Conservation (phyloP, 2,329 filamentous ascomycete species). For the Botrytis squamosa region DNA sequence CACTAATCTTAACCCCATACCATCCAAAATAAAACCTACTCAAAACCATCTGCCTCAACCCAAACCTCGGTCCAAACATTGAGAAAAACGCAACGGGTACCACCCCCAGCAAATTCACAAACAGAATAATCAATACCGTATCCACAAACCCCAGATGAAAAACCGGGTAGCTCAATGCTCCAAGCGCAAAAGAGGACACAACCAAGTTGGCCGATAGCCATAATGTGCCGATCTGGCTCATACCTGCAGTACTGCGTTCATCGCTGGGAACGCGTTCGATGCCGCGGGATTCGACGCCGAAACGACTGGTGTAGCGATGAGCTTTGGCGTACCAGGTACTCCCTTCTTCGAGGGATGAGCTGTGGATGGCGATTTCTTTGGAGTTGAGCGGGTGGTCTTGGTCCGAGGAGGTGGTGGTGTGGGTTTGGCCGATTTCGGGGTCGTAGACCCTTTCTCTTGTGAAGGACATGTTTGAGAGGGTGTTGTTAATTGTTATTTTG, state of each 20-base stretch:
- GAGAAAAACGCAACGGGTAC: conserved; percentile 74
- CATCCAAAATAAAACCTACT: conserved; percentile 75
- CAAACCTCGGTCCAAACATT: conserved; percentile 71
- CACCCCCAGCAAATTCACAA: conserved; percentile 74
- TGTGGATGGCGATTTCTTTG: conserved; percentile 45
- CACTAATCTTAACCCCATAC: conserved; percentile 66
- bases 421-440: conserved; percentile 19
- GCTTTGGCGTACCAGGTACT: conserved; percentile 55
- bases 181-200: conserved; percentile 73
- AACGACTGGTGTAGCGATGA: conserved; percentile 61
- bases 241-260: conserved; percentile 63
- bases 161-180: conserved; percentile 64
- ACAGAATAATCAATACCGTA: conserved; percentile 67
- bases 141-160: conserved; percentile 73
- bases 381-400: background rate
- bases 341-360: conserved; percentile 58
- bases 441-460: conserved; percentile 5
- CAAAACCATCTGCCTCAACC: conserved; percentile 78
- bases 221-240: conserved; percentile 68
- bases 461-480: background rate
- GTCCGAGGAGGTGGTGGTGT: background rate
- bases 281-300: conserved; percentile 70
- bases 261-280: conserved; percentile 72
- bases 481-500: background rate
- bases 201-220: conserved; percentile 80